Percentiles rank a stretch among this genome's conserved stretches.
Conservation (phyloP, 2,329 filamentous ascomycete species). For the Neopestalotiopsis clavispora region DNA sequence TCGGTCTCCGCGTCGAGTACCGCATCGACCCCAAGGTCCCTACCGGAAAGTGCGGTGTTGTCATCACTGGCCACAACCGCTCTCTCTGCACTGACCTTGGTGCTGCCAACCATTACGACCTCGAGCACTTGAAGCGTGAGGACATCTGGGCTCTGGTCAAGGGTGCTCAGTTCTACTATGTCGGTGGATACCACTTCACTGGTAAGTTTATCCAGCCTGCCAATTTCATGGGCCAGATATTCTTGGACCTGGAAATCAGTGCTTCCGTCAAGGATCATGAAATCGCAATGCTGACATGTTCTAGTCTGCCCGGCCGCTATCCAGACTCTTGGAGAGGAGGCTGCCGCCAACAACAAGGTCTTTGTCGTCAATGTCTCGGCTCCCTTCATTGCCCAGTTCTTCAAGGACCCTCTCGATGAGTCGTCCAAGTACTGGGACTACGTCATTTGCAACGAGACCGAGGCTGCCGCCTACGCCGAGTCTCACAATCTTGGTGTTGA, state of each 20-base stretch:
- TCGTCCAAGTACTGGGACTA: conserved; percentile 93
- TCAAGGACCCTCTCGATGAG: conserved; percentile 92
- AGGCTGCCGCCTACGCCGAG: conserved; percentile 86
- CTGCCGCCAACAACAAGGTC: conserved; percentile 85
- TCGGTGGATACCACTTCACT: conserved; percentile 97
- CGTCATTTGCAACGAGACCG: conserved; percentile 95
- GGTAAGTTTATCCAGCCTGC: conserved; percentile 36
- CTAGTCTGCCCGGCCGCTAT: conserved; percentile 87
- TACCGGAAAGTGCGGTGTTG: conserved; percentile 92
- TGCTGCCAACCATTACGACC: conserved; percentile 95
- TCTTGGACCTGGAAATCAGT: no score
- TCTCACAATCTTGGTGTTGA: conserved; percentile 69
- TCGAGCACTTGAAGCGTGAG: conserved; percentile 89
- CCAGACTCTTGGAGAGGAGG: conserved; percentile 87
- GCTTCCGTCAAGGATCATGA: neutral
- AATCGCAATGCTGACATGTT: conserved; percentile 4
- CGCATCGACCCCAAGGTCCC: conserved; percentile 82
- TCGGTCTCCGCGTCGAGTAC: conserved; percentile 93
- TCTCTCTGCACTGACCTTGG: conserved; percentile 94
- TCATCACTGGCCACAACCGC: conserved; percentile 96
- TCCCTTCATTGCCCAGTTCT: conserved; percentile 96
- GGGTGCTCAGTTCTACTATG: conserved; percentile 86
- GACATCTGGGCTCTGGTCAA: conserved; percentile 92
- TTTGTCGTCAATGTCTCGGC: conserved; percentile 93
- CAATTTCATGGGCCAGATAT: no score